Percentiles rank a stretch among this genome's conserved stretches.
These are phyloP conservation scores for Hyaloscypha hepaticicola DNA, from an alignment of 495 filamentous ascomycete genomes.

Conservation along the genomic window DNA sequence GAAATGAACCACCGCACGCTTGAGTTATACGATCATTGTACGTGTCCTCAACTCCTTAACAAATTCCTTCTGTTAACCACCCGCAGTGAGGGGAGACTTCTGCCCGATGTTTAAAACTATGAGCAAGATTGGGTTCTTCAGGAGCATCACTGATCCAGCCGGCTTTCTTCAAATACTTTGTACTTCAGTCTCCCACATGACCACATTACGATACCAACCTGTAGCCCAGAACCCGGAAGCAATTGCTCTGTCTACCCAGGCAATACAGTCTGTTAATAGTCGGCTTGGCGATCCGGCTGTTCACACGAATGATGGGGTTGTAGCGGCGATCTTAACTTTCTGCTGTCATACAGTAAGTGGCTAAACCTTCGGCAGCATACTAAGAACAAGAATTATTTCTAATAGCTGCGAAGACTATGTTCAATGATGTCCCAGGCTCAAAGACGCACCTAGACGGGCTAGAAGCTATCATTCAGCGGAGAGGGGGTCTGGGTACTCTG, in stretches of 20 bases:
- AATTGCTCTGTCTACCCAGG: constrained; percentile 12
- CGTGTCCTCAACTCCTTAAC: not conserved
- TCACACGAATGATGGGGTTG: constrained; percentile 13
- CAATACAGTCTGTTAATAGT: constrained; percentile 15
- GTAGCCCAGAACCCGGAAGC: constrained; percentile 10
- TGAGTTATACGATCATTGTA: constrained; percentile 20
- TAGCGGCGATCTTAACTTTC: constrained; percentile 14
- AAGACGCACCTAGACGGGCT: constrained; percentile 14
- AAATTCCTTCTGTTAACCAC: not conserved
- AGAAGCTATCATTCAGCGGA: constrained; percentile 12
- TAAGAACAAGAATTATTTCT: not conserved
- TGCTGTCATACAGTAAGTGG: constrained; percentile 16
- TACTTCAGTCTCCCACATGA: constrained; percentile 19
- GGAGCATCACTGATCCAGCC: constrained; percentile 6
- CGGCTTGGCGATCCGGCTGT: constrained; percentile 11
- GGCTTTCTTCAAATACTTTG: constrained; percentile 18
- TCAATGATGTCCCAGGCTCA: constrained; percentile 14
- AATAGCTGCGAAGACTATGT: constrained; percentile 14
- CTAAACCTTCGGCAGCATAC: not conserved
- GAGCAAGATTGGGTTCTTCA: constrained; percentile 18
- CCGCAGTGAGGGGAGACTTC: constrained; percentile 11
- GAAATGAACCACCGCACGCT: constrained; percentile 11
- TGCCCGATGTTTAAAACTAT: constrained; percentile 22
- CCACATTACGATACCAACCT: not conserved
- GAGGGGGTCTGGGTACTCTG: constrained; percentile 10